phyloP scores from a whole-genome alignment of 768 basidiomycete species.

The Termitomyces sp. region DNA sequence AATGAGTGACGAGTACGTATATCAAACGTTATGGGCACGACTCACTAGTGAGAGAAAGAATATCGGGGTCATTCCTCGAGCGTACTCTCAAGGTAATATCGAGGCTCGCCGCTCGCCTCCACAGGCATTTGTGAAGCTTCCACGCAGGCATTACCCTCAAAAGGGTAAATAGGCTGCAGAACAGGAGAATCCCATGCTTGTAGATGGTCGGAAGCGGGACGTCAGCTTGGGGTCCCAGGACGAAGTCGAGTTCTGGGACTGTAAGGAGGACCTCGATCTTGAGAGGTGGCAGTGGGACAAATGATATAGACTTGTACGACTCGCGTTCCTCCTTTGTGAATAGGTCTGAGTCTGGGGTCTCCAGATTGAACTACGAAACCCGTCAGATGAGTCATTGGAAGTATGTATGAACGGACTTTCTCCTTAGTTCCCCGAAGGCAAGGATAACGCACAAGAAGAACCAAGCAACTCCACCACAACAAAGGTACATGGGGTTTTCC shows the following conservation, averaged over 20 bases:
- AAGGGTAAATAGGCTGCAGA: slow-evolving; percentile 72
- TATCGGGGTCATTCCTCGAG: slow-evolving; percentile 22
- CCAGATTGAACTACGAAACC: slow-evolving; percentile 74
- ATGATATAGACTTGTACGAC: slow-evolving; percentile 57
- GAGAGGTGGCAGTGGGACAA: slow-evolving; percentile 43
- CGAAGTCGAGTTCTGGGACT: slow-evolving; percentile 62
- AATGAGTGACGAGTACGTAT: slow-evolving; percentile 35
- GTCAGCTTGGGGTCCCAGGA: slow-evolving; percentile 32
- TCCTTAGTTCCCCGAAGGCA: no score
- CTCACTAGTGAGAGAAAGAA: slow-evolving; percentile 17
- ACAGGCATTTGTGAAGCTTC: slow-evolving; percentile 63
- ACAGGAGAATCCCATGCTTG: slow-evolving; percentile 81
- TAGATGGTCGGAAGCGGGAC: slow-evolving; percentile 74
- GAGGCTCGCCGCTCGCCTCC: slow-evolving; percentile 39
- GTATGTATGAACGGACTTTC: slow-evolving; percentile 42
- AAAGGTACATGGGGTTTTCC: no score
- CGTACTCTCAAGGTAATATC: slow-evolving; percentile 46
- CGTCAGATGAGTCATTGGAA: neutral
- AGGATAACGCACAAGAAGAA: no score
- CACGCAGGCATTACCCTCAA: slow-evolving; percentile 74
- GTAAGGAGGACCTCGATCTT: slow-evolving; percentile 68
- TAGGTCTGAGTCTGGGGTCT: slow-evolving; percentile 70
- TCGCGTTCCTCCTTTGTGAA: slow-evolving; percentile 60
- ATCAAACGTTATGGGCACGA: slow-evolving; percentile 18
- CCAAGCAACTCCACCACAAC: no score